Evolutionary conservation across 306 rosid species (phyloP), one percentile per base, ranked within the genome.

Genomic region (Fragaria ananassa): DNA sequence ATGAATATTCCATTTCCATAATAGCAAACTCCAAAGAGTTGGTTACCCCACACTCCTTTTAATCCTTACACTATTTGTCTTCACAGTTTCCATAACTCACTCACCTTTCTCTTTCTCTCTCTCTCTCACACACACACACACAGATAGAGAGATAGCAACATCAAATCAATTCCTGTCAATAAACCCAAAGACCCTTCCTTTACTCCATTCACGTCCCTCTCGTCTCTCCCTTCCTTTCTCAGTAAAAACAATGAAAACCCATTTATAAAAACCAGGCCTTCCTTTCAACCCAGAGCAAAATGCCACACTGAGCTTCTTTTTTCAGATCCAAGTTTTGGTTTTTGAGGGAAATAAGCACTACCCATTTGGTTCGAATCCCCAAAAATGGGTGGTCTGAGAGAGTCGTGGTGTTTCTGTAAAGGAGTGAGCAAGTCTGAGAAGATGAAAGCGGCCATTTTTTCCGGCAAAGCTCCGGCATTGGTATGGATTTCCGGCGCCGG

Each of bases 371-470:
- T 10, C 54, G n/a, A 54, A 46, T 47, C 74, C 15, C 64, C 57
- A 42, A 45, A 71, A 72, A 96, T 96, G 98, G 98, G 88, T 44
- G 91, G 87, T 81, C 81, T 96, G 53, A 85, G 87, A 41, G 98
- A 96, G 67, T 87, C 99, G 21, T 91, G 93, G 98, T 96, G 99
- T 69, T 96, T 96, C 85, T 96, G 99, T 83, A 96, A 91, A 83
- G 99, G 99, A 29, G 88, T 91, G 23, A 83, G 98, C 77, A 96
- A 93, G 88, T 84, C 94, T 1, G 99, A 96, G 88, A 79, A 86
- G 64, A 91, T 87, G 91, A 91, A 91, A 71, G 97, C 76, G 45
- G 76, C 98, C 50, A 91, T 96, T 74, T 96, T 87, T 78, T 72
- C 94, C 8, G 88, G 87, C 11, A 93, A 91, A 78, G 88, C 84